Evolutionary conservation across 1,284 basidiomycete species (phyloP), one percentile per base, ranked within the genome.

Genomic region (Microbotryomycetes sp.): DNA sequence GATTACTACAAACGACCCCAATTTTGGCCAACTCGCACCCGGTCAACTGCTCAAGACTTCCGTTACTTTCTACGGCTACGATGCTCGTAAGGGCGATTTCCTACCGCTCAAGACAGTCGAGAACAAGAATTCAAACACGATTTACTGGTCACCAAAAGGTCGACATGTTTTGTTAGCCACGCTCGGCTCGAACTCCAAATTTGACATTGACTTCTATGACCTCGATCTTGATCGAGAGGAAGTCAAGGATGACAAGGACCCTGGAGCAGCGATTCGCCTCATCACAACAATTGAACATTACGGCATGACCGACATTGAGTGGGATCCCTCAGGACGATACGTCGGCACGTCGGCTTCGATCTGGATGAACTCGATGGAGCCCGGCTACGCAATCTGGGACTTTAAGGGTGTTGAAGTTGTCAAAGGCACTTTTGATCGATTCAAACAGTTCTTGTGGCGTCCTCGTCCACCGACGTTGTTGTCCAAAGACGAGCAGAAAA

Each of bases 381-480:
- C 97, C 69, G 96, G 96, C 48, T 99, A 87, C 75, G 88, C 87
- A 14, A 85, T 99, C 68, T 98, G 94, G 93, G 93, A 97, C 79
- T 97, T 97, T 82, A 88, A 88, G 63, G 96, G 96, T 28, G 86
- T 89, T 74, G 90, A 96, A 77, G 81, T 97, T 50, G 82, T 86
- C 73, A 93, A 93, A 77, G 84, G 88, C 64, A 85, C 92, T 64
- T 56, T 67, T 45, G 96, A 98, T 75, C 86, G 88, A 64, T 98
- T 98, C 84, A 98, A 98, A 81, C 96, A 98, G 77, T 92, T 98
- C 78, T 82, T 97, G 62, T 99, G 96, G 96, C 86, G 96, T 42
- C 93, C 94, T 46, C 86, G 96, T 26, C 92, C 96, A 4, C 83
- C 85, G 32, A 88, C 91, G 6, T 79, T 98, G 58, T 81, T 99